Evolutionary conservation across 2,329 filamentous ascomycete genomes (phyloP).

Genomic region (Helotiales sp.): DNA sequence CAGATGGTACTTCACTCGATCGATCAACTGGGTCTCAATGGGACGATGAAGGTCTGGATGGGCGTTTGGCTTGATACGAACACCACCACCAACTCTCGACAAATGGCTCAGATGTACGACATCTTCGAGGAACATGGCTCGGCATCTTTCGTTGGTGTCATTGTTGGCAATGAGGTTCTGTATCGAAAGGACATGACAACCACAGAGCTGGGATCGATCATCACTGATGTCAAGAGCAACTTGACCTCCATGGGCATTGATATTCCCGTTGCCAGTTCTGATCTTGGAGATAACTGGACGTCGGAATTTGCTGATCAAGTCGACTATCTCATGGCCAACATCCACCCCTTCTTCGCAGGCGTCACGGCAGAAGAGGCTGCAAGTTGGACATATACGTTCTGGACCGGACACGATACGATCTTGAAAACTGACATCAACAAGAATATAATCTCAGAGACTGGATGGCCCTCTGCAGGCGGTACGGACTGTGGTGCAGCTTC

Average conservation of each 20-base stretch:
- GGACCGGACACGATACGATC: conserved; percentile 65
- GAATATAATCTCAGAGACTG: conserved; percentile 86
- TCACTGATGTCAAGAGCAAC: conserved; percentile 70
- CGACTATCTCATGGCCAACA: conserved; percentile 93
- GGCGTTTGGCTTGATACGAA: conserved; percentile 92
- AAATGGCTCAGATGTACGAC: conserved; percentile 80
- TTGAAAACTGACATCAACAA: conserved; percentile 61
- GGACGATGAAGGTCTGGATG: conserved; percentile 83
- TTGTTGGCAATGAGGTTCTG: conserved; percentile 78
- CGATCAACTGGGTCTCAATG: conserved; percentile 67
- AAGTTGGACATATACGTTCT: conserved; percentile 81
- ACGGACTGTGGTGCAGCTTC: conserved; percentile 66
- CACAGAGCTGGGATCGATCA: conserved; percentile 59
- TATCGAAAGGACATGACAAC: conserved; percentile 75
- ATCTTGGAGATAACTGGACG: conserved; percentile 88
- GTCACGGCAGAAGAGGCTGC: conserved; percentile 67
- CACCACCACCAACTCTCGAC: conserved; percentile 77
- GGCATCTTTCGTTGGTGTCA: conserved; percentile 76
- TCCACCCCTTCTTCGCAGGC: conserved; percentile 94
- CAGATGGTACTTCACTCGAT: conserved; percentile 89
- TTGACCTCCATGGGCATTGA: conserved; percentile 63
- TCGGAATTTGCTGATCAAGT: conserved; percentile 65
- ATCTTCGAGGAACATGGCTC: conserved; percentile 71
- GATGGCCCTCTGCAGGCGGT: conserved; percentile 85
- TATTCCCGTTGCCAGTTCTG: conserved; percentile 81